phyloP scores from a whole-genome alignment of 2,329 filamentous ascomycete genomes.

The Fusarium verticillioides region DNA sequence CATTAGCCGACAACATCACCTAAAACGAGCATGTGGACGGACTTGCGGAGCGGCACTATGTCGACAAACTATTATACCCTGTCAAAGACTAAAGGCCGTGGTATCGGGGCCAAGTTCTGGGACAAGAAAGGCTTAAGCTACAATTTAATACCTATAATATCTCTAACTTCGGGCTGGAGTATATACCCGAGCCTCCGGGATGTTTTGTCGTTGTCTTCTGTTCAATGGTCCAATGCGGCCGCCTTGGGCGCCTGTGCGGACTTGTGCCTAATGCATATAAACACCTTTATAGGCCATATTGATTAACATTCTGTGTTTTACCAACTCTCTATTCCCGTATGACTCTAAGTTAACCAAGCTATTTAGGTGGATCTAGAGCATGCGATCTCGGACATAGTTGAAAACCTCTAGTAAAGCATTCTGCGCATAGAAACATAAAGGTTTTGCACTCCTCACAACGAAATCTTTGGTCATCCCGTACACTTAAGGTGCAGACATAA shows the following conservation, averaged over 20 bases:
- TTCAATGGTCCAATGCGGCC: neutral
- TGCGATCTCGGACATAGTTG: accelerated
- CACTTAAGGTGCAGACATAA: neutral
- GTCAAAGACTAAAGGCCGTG: neutral
- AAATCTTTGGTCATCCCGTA: accelerated
- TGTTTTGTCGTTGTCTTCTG: neutral
- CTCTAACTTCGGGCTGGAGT: neutral
- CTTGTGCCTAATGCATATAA: neutral
- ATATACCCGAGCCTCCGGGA: accelerated
- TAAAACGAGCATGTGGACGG: neutral
- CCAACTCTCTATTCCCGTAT: neutral
- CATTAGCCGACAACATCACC: neutral
- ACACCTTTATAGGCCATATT: accelerated
- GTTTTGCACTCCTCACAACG: accelerated
- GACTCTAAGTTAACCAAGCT: too few species aligned
- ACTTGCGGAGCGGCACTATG: neutral
- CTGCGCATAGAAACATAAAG: accelerated
- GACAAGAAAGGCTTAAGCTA: accelerated
- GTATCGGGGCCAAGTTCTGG: accelerated
- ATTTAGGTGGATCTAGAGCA: accelerated
- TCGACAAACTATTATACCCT: accelerated
- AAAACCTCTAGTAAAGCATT: neutral
- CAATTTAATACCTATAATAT: accelerated
- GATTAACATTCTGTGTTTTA: accelerated
- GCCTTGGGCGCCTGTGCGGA: accelerated